A percentile compares a stretch with the other conserved stretches of the same genome.
Evolutionary conservation across 768 basidiomycete species (phyloP).

Genomic region (Lactifluus echinatus): DNA sequence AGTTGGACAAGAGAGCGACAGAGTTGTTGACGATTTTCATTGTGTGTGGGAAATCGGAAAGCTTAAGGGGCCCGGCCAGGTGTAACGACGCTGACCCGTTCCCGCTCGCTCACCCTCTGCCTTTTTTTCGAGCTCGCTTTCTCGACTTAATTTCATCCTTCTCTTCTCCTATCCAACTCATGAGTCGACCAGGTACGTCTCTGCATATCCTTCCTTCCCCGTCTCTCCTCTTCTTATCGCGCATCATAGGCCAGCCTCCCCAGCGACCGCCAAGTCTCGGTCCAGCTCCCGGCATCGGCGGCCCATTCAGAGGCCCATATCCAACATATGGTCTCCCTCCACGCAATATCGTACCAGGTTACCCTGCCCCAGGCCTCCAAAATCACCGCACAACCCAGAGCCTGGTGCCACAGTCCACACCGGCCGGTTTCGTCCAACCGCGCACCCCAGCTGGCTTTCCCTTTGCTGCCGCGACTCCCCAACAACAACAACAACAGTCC

Average conservation of each 20-base stretch:
- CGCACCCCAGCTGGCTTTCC: slow-evolving; percentile 55
- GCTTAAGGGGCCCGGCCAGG: slow-evolving; percentile 2
- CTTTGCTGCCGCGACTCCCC: slow-evolving; percentile 51
- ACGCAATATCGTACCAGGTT: slow-evolving; percentile 46
- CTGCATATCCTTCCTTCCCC: background rate
- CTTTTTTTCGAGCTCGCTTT: background rate
- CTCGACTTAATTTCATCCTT: too few relatives aligned
- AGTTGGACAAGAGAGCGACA: slow-evolving; percentile 82
- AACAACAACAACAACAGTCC: slow-evolving; percentile 29
- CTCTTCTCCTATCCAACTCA: too few relatives aligned
- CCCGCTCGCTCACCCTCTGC: background rate
- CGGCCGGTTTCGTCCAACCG: slow-evolving; percentile 51
- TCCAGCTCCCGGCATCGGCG: slow-evolving; percentile 52
- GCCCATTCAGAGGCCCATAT: slow-evolving; percentile 51
- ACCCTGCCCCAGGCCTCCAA: slow-evolving; percentile 40
- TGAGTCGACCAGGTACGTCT: slow-evolving; percentile 32
- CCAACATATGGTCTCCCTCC: slow-evolving; percentile 55
- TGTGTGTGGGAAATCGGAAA: slow-evolving; percentile 10
- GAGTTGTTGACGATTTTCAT: too few relatives aligned
- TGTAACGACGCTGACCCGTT: background rate
- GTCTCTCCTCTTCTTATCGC: slow-evolving; percentile 5
- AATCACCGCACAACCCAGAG: slow-evolving; percentile 54
- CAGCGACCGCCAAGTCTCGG: slow-evolving; percentile 71
- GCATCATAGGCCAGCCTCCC: slow-evolving; percentile 60
- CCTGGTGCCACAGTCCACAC: slow-evolving; percentile 49